Evolutionary conservation across 176 grass and related monocot species (phyloP), one percentile per base, ranked within the genome.

Genomic region (Ensete glaucum): DNA sequence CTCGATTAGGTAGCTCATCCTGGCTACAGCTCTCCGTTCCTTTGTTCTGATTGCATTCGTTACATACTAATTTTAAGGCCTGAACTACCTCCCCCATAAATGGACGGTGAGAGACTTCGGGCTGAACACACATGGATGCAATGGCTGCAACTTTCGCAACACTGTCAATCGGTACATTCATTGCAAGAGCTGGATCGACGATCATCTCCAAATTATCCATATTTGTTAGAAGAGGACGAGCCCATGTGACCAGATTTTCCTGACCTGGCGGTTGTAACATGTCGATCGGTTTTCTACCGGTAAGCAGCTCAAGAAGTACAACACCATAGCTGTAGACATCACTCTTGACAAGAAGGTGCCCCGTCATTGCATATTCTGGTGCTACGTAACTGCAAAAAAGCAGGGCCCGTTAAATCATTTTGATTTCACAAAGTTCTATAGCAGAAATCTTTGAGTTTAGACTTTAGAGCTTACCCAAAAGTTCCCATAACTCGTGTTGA

Each of bases 301-400:
- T 77, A 6, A 77, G 60, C 34, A 77, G 20, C 60, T 77, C 75
- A 16, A 77, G 75, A 52, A 77, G 75, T 10, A 77, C 75, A 65
- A 77, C 75, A 1, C 75, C 75, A 9, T 66, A 77, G 60, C 75
- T 77, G 20, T 77, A 77, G 19, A 77, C 75, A 53, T 77, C 75
- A 7, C 75, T 77, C 59, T 77, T 77, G 34, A 77, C 60, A 9
- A 77, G 75, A 77, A 77, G 75, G 60, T 77, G 59, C n/a, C 75
- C 75, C 8, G 75, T 77, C 75, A 77, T 77, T 77, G 75, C 75
- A 77, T 77, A 77, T 52, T 77, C 75, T 1, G 75, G 75, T 3
- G 75, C 75, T 2, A 77, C 75, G 53, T 77, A 77, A 24, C 75
- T 77, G 27, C 16, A 77, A 63, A 9, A 2, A 53, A 53, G 26